A percentile compares a stretch with the other conserved stretches of the same genome.
Evolutionary conservation across 768 basidiomycete genomes (phyloP).

Genomic region (Suillus luteus): DNA sequence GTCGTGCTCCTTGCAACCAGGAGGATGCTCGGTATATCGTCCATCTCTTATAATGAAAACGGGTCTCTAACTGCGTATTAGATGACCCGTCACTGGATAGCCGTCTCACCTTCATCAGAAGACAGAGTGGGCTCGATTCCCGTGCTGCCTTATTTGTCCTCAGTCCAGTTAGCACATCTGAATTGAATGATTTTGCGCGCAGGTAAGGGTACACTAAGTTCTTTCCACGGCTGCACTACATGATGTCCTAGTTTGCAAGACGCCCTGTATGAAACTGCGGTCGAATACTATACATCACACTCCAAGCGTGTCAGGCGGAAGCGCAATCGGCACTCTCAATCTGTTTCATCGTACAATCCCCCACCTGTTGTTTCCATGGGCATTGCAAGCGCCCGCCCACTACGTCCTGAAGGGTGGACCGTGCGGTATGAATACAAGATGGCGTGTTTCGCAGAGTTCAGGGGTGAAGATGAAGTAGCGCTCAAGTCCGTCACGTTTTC

Average conservation of each 20-base stretch:
- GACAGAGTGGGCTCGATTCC: constrained; percentile 87
- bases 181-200: constrained; percentile 86
- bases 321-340: constrained; percentile 77
- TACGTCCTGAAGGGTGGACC: constrained; percentile 90
- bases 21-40: constrained; percentile 73
- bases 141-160: constrained; percentile 93
- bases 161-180: constrained; percentile 84
- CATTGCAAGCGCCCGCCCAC: constrained; percentile 46
- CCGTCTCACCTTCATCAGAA: constrained; percentile 83
- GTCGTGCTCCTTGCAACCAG: constrained; percentile 92
- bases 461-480: constrained; percentile 90
- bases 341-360: constrained; percentile 46
- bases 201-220: constrained; percentile 47
- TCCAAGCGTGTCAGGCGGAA: constrained; percentile 92
- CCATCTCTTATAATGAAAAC: constrained; percentile 1
- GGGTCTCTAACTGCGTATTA: constrained; percentile 29
- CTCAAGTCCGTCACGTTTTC: constrained; percentile 64
- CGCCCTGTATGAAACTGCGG: constrained; percentile 83
- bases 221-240: constrained; percentile 6
- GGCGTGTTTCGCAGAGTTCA: constrained; percentile 94
- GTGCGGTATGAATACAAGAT: constrained; percentile 98
- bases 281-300: constrained; percentile 93
- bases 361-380: constrained; percentile 51
- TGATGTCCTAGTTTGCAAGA: constrained; percentile 67
- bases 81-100: constrained; percentile 85